Conservation (phyloP, 2,329 filamentous ascomycete species). For the Blastomyces percursus region DNA sequence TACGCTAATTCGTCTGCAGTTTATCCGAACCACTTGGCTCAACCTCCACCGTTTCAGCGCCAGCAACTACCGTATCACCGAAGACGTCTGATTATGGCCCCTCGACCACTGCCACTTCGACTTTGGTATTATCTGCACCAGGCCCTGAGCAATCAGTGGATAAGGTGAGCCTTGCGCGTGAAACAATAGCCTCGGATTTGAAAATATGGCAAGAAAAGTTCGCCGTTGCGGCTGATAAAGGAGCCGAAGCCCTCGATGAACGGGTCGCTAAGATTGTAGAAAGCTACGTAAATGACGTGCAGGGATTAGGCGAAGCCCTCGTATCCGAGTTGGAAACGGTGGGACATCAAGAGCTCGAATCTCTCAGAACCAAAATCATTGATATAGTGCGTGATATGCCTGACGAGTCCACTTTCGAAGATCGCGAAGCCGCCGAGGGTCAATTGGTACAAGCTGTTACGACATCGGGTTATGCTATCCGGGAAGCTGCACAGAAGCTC, state of each 20-base stretch:
- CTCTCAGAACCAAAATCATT: constrained; percentile 58
- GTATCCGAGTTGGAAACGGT: constrained; percentile 58
- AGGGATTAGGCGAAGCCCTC: constrained; percentile 36
- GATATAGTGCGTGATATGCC: constrained; percentile 45
- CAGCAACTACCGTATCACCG: constrained; percentile 12
- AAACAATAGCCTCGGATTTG: constrained; percentile 59
- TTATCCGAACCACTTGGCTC: constrained; percentile 5
- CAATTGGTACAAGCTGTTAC: constrained; percentile 49
- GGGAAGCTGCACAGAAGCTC: constrained; percentile 64
- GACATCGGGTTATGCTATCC: constrained; percentile 59
- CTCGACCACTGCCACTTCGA: constrained; percentile 11
- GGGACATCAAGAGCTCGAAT: constrained; percentile 51
- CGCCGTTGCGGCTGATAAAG: constrained; percentile 71
- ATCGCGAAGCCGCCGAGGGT: constrained; percentile 43
- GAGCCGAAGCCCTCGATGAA: constrained; percentile 55
- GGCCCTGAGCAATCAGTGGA: constrained; percentile 36
- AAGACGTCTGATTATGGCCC: background rate
- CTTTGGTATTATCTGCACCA: constrained; percentile 16
- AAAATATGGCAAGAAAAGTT: constrained; percentile 82
- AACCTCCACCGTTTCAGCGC: constrained; percentile 15
- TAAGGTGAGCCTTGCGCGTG: constrained; percentile 37
- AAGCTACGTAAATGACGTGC: constrained; percentile 47
- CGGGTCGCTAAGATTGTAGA: constrained; percentile 60
- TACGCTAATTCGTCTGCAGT: constrained; percentile 4
- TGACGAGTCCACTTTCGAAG: constrained; percentile 44